A percentile compares a stretch with the other conserved stretches of the same genome.
These are phyloP conservation scores for Naegleria fowleri DNA, from an alignment of 208 protist species.

Conservation along the genomic window DNA sequence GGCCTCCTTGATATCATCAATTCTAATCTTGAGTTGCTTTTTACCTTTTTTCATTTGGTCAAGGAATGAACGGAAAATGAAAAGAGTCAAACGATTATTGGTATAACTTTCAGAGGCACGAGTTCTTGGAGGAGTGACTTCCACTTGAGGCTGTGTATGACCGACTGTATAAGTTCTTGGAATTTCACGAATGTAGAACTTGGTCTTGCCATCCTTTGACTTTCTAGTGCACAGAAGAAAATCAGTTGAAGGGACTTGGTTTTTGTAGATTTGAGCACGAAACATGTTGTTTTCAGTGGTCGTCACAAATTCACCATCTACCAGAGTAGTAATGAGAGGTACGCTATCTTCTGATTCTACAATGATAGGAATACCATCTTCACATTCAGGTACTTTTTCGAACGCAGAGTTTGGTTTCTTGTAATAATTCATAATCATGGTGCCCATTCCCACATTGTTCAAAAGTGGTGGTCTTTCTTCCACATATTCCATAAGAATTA, in stretches of 20 bases:
- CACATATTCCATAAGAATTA: slow-evolving; percentile 28
- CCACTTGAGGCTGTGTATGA: slow-evolving; percentile 13
- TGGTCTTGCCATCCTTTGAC: not conserved
- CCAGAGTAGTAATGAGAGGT: not conserved
- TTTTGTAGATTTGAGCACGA: slow-evolving; percentile 12
- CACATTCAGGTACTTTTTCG: not conserved
- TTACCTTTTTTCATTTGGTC: not conserved
- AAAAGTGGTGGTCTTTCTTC: slow-evolving; percentile 10
- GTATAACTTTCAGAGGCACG: not conserved
- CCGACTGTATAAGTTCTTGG: not conserved
- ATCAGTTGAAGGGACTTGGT: not conserved
- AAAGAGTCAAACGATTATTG: slow-evolving; percentile 9
- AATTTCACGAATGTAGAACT: slow-evolving; percentile 28
- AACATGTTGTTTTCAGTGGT: slow-evolving; percentile 1
- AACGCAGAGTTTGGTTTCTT: not conserved
- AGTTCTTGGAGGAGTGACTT: not conserved
- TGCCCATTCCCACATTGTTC: slow-evolving; percentile 18
- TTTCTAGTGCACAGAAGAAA: slow-evolving; percentile 3
- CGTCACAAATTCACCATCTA: slow-evolving; percentile 20
- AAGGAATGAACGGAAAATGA: not conserved
- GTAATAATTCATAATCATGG: slow-evolving; percentile 22
- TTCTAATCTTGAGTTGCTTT: not conserved
- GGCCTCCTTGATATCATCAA: slow-evolving; percentile 23
- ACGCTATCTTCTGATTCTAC: slow-evolving; percentile 15
- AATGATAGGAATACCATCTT: slow-evolving; percentile 11